Evolutionary conservation across 169 alveolate genomes (phyloP).

Genomic region (Toxoplasma gondii): DNA sequence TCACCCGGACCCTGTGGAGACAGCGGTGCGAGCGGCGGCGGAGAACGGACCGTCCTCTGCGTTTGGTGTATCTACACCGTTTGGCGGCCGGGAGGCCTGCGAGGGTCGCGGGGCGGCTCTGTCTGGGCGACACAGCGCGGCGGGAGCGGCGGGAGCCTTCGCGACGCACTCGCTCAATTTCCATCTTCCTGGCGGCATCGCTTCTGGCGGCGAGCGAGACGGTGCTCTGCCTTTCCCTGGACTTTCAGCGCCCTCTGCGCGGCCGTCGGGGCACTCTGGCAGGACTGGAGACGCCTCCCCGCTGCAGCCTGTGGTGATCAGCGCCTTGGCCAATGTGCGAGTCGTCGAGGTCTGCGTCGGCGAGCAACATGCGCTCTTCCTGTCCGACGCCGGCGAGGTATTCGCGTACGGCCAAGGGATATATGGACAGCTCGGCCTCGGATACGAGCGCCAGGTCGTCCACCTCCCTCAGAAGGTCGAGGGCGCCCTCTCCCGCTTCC

Average conservation of each 20-base stretch:
- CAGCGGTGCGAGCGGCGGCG: not conserved
- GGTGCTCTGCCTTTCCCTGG: not conserved
- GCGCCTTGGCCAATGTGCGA: not conserved
- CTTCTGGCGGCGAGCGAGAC: not conserved
- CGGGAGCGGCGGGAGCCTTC: not conserved
- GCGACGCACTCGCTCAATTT: not conserved
- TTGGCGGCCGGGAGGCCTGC: not conserved
- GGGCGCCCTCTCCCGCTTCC: not conserved
- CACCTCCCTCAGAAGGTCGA: slow-evolving; percentile 71
- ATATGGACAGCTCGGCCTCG: slow-evolving; percentile 85
- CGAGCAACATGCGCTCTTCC: slow-evolving; percentile 81
- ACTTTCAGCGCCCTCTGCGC: not conserved
- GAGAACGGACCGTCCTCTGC: not conserved
- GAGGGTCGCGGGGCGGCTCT: not conserved
- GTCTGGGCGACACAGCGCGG: not conserved
- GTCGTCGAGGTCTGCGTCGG: slow-evolving; percentile 81
- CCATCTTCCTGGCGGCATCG: not conserved
- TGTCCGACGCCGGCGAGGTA: slow-evolving; percentile 78
- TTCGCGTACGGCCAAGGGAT: slow-evolving; percentile 82
- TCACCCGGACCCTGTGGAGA: not conserved
- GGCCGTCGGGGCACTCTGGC: not conserved
- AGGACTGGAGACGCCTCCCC: not conserved
- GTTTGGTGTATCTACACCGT: not conserved
- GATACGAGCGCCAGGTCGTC: slow-evolving; percentile 57
- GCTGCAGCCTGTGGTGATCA: slow-evolving; percentile 43